Evolutionary conservation across 768 basidiomycete genomes (phyloP).

Genomic region (Trametes meyenii): DNA sequence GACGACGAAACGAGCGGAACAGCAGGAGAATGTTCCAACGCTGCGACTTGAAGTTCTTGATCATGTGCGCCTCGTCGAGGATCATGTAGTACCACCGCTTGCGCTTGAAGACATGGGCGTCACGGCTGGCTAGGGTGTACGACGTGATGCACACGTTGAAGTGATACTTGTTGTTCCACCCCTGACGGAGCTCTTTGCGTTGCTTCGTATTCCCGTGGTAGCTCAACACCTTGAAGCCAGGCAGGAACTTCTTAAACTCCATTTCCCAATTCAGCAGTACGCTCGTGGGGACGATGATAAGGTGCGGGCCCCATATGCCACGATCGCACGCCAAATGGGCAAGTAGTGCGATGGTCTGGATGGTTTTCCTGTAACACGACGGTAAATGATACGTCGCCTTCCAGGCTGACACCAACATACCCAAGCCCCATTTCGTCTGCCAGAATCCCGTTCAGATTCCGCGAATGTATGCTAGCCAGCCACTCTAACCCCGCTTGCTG

Average conservation of each 20-base stretch:
- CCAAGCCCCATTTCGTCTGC: slow-evolving; percentile 96
- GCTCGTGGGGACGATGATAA: slow-evolving; percentile 91
- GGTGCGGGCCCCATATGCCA: slow-evolving; percentile 91
- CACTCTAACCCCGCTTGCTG: slow-evolving; percentile 94
- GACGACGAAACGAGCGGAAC: slow-evolving; percentile 83
- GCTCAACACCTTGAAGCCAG: slow-evolving; percentile 82
- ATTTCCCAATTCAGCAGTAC: slow-evolving; percentile 96
- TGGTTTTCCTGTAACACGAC: slow-evolving; percentile 70
- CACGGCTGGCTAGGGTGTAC: slow-evolving; percentile 89
- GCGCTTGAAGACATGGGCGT: slow-evolving; percentile 89
- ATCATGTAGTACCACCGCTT: slow-evolving; percentile 97
- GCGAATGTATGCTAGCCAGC: slow-evolving; percentile 85
- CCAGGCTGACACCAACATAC: slow-evolving; percentile 45
- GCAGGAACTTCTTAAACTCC: slow-evolving; percentile 96
- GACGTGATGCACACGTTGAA: slow-evolving; percentile 97
- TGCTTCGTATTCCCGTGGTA: slow-evolving; percentile 92
- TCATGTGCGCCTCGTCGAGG: slow-evolving; percentile 95
- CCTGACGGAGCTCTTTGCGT: slow-evolving; percentile 85
- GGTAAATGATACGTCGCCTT: neutral
- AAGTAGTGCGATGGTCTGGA: slow-evolving; percentile 93
- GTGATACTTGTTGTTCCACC: slow-evolving; percentile 86
- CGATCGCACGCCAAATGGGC: slow-evolving; percentile 91
- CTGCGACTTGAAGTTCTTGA: slow-evolving; percentile 95
- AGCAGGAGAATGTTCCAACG: slow-evolving; percentile 91
- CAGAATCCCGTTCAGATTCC: slow-evolving; percentile 80